Evolutionary conservation across 192 early-diverging fungal species (phyloP), one percentile per base, ranked within the genome.

Genomic region (Radiomyces spectabilis): DNA sequence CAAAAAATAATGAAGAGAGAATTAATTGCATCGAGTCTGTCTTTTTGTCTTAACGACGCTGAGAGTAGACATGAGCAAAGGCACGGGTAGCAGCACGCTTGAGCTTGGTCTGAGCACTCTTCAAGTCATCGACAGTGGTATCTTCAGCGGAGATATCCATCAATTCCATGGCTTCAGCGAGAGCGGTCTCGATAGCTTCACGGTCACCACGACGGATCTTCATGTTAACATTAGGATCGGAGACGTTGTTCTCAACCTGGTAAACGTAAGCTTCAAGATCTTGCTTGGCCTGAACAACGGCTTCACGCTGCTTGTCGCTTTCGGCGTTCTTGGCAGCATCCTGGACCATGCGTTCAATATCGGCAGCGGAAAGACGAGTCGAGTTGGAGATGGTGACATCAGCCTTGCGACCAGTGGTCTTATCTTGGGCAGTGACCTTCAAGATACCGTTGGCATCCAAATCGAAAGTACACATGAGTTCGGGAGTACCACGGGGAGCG

Each of bases 311-410:
- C 65, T 78, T 75, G 72, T 91, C 89, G 60, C 81, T 76, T 58
- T 87, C 82, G 72, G 81, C 81, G 74, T 82, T 89, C 82, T 88
- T 79, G 74, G 92, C 89, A 57, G 94, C 92, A 54, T 95, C 94
- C 33, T 61, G 54, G 55, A 97, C 79, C 91, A 97, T 95, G 65
- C 89, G 85, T 64, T 95, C 89, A 59, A 97, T 93, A 65, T 97
- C 94, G 50, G 82, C 86, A 47, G 85, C 84, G 42, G 86, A 87
- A 53, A 97, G 78, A 57, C 91, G 89, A 47, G 89, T 88, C 56
- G 88, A 89, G 84, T 95, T 95, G 69, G 87, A 87, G 78, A 97
- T 95, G 75, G 92, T 92, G 73, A 97, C 87, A 77, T 86, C 85
- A 66, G 85, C 85, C 72, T 88, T 87, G 65, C 84, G 80, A 66